Percentiles rank a stretch among this genome's conserved stretches.
phyloP scores from a whole-genome alignment of 1,139 yeast genomes.

The Groenewaldozyma auringiensis region DNA sequence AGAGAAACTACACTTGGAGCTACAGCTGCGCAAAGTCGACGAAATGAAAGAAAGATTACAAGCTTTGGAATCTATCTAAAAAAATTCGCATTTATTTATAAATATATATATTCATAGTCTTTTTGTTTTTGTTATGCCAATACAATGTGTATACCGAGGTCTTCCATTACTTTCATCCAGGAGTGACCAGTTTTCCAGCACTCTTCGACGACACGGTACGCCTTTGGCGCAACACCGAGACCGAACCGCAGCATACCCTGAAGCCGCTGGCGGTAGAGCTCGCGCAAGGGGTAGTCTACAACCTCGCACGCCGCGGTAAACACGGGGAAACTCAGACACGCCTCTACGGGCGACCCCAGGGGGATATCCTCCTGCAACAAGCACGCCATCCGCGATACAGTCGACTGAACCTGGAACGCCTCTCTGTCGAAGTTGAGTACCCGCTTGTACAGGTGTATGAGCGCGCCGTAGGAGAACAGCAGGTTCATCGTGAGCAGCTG shows the following conservation, averaged over 20 bases:
- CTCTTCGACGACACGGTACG: slow-evolving; percentile 39
- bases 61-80: slow-evolving; percentile 18
- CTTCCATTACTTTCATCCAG: slow-evolving; percentile 28
- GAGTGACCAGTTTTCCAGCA: slow-evolving; percentile 38
- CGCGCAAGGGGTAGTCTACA: slow-evolving; percentile 31
- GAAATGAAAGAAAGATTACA: slow-evolving; percentile 54
- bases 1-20: slow-evolving; percentile 59
- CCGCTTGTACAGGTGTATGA: slow-evolving; percentile 45
- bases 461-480: slow-evolving; percentile 44
- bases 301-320: slow-evolving; percentile 53
- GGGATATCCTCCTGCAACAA: slow-evolving; percentile 37
- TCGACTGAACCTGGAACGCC: slow-evolving; percentile 39
- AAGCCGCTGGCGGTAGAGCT: slow-evolving; percentile 36
- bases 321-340: slow-evolving; percentile 46
- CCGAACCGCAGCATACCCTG: slow-evolving; percentile 39
- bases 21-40: slow-evolving; percentile 60
- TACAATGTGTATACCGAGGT: slow-evolving; percentile 24
- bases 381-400: slow-evolving; percentile 37
- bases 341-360: slow-evolving; percentile 41
- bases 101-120: slow-evolving; percentile 2
- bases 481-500: slow-evolving; percentile 44
- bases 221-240: slow-evolving; percentile 39
- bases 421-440: slow-evolving; percentile 39
- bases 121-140: slow-evolving; percentile 17
- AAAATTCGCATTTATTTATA: slow-evolving; percentile 6